Evolutionary conservation across 1,284 basidiomycete species (phyloP).

Genomic region (Naganishia cerealis): DNA sequence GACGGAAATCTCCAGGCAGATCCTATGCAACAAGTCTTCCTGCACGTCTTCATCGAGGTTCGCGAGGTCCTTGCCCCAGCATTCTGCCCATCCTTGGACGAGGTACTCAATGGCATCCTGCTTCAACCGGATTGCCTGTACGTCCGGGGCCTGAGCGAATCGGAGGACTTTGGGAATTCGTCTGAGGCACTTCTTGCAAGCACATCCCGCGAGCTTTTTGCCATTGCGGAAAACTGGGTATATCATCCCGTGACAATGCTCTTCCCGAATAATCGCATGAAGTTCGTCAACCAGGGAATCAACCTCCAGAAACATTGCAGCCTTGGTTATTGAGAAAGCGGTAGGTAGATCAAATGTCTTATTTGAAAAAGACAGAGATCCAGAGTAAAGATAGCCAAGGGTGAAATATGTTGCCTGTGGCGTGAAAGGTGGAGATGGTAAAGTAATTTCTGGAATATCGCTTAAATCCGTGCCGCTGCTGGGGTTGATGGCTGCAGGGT

Average conservation of each 20-base stretch:
- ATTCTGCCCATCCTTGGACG: slow-evolving; percentile 75
- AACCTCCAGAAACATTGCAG: slow-evolving; percentile 77
- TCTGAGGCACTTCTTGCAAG: slow-evolving; percentile 74
- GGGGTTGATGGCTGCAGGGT: slow-evolving; percentile 34
- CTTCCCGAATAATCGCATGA: slow-evolving; percentile 75
- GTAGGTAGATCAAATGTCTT: slow-evolving; percentile 88
- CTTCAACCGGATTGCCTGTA: slow-evolving; percentile 69
- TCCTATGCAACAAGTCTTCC: slow-evolving; percentile 66
- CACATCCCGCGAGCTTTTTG: slow-evolving; percentile 64
- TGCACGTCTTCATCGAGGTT: slow-evolving; percentile 66
- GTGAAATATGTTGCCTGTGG: slow-evolving; percentile 92
- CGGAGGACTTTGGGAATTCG: slow-evolving; percentile 76
- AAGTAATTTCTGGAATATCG: slow-evolving; percentile 62
- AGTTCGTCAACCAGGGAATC: slow-evolving; percentile 73
- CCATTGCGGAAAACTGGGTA: neutral
- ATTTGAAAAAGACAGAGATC: slow-evolving; percentile 88
- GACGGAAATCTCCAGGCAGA: neutral
- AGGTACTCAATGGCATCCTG: slow-evolving; percentile 70
- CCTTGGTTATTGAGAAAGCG: slow-evolving; percentile 82
- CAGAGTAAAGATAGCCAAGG: slow-evolving; percentile 79
- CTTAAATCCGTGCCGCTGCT: neutral
- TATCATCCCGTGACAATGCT: slow-evolving; percentile 88
- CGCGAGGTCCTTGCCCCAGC: slow-evolving; percentile 82
- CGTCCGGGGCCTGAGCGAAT: slow-evolving; percentile 72
- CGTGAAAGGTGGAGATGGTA: slow-evolving; percentile 91